Evolutionary conservation across 331 rosid species (phyloP), one percentile per base, ranked within the genome.

Genomic region (Pyrus hybrid): DNA sequence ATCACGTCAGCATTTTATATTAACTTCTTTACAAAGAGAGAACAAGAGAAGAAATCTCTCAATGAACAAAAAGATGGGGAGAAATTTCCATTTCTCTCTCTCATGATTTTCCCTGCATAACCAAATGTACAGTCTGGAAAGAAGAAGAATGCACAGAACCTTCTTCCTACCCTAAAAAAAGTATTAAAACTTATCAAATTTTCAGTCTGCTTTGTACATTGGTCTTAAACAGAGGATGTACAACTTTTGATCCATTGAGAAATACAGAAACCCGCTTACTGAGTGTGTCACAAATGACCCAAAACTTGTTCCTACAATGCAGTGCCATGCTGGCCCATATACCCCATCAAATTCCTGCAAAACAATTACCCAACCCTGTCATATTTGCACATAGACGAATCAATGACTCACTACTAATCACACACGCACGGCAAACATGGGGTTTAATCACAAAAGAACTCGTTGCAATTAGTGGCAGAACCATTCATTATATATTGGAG

Each of bases 231-330:
- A 83, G 73, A 93, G 91, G 85, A 93, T 81, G 76, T 93, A 86
- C 71, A 89, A 54, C 82, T 93, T 93, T 74, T 91, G 88, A 88
- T 89, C 96, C 92, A 91, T 80, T 21, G 98, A 90, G 81, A 95
- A 95, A 81, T 95, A 95, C 76, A 95, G 83, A 76, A 95, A 95
- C 28, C 99, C 97, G 45, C 97, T 97, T 71, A 88, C 93, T 2
- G 97, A 92, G 83, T 95, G 99, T 2, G 99, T 95, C 73, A 95
- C 99, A 83, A 95, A 95, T 21, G 99, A 95, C 56, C 99, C 99
- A 89, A 95, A 95, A 79, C 96, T 89, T 70, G 87, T 85, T 82
- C 99, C 99, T 45, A 95, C 99, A 77, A 94, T 90, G 69, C 99
- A 90, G 72, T 94, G 99, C 99, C 99, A 95, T 60, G 97, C 97